Evolutionary conservation across 306 rosid genomes (phyloP), one percentile per base, ranked within the genome.

Genomic region (Lagenaria siceraria): DNA sequence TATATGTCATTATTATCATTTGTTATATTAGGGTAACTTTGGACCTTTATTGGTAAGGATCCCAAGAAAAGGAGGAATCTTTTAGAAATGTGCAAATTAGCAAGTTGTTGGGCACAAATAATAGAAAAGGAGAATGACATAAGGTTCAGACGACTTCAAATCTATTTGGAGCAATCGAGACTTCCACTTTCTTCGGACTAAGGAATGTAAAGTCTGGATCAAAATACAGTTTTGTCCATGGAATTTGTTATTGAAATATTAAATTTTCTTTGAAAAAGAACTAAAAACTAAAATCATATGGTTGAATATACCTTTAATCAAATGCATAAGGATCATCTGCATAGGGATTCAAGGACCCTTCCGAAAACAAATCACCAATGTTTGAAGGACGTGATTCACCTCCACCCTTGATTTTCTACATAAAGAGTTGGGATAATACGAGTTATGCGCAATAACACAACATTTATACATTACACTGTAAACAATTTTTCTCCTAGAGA

Each of bases 261-360:
- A 72, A 49, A 48, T 49, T 27, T 14, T 27, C 31, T 71, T 7
- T 25, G n/a, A 46, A 46, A 49, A 83, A 14, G n/a, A 81, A 42
- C 19, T 27, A 13, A 46, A 33, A 60, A 73, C 14, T 29, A 56
- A 43, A 43, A 46, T 24, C 1, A 7, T 71, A 31, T 79, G 22
- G 49, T 53, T 36, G 80, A 78, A 36, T 76, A 77, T 92, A 95
- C 98, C 98, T 87, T 82, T 85, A 92, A 77, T 92, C 92, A 84
- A 95, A 95, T 66, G 98, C 98, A 82, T 89, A 95, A 53, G 98
- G 98, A 84, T 92, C 98, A 63, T 95, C 97, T 54, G 93, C 89
- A 83, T 95, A 95, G n/a, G 97, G 98, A 85, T 95, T 92, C 80
- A 95, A 86, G 76, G 97, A 92, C 43, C 98, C 98, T 87, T 92